Evolutionary conservation across 2,329 filamentous ascomycete genomes (phyloP).

Genomic region (Talaromyces sp.): DNA sequence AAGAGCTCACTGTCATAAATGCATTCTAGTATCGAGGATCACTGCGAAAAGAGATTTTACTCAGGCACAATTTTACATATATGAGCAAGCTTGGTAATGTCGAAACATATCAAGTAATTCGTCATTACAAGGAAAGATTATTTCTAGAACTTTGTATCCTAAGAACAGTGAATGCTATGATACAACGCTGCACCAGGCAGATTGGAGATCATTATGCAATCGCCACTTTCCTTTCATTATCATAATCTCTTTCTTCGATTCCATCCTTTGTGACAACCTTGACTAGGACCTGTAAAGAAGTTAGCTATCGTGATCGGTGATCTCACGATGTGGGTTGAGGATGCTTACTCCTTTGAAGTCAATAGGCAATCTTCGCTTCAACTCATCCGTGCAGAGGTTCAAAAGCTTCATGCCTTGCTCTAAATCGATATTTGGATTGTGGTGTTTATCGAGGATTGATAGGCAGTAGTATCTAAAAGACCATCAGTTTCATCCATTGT

Average conservation of each 20-base stretch:
- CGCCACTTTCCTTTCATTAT: slow-evolving; percentile 65
- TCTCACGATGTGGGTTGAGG: background rate
- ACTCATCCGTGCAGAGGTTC: slow-evolving; percentile 91
- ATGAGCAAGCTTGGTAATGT: background rate
- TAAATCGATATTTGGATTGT: slow-evolving; percentile 87
- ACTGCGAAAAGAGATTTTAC: background rate
- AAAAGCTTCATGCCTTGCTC: slow-evolving; percentile 89
- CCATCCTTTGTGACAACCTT: slow-evolving; percentile 96
- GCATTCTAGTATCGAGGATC: background rate
- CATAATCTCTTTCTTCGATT: slow-evolving; percentile 77
- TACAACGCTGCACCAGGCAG: slow-evolving; percentile 30
- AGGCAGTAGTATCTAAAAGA: slow-evolving; percentile 83
- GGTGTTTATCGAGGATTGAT: slow-evolving; percentile 96
- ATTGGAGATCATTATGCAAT: slow-evolving; percentile 40
- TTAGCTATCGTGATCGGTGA: background rate
- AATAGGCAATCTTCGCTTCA: slow-evolving; percentile 93
- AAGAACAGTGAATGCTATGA: slow-evolving; percentile 27
- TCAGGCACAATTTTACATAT: background rate
- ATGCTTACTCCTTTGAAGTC: slow-evolving; percentile 90
- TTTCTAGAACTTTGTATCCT: slow-evolving; percentile 3
- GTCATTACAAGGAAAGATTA: slow-evolving; percentile 2
- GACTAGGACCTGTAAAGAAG: slow-evolving; percentile 53
- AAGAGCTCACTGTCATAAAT: background rate
- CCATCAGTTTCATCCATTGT: background rate
- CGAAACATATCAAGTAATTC: background rate